Evolutionary conservation across 768 basidiomycete genomes (phyloP), one percentile per base, ranked within the genome.

Genomic region (Boletus vinaceobasis): DNA sequence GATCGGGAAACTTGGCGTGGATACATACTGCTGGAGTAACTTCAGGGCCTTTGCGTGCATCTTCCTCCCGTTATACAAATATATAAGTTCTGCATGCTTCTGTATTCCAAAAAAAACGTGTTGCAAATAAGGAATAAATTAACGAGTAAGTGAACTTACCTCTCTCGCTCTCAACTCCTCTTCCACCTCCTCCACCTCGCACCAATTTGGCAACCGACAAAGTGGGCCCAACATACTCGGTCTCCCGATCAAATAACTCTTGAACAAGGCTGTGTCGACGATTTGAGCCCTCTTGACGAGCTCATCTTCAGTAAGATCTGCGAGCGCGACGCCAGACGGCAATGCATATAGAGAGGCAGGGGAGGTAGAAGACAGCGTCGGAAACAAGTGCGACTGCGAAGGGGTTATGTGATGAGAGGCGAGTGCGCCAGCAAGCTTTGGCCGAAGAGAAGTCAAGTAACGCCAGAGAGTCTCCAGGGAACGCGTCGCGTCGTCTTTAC

Each of bases 141-240:
- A 17, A 21, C 10, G 2, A 32, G 14, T 49, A 21, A 26, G 15
- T 15, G 1, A 23, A 57, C 79, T 31, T 52, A 92, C 95, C 83
- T 88, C 86, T 35, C 88, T 81, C 29, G 81, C 82, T 53, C 84
- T 79, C 49, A 99, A 72, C 56, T 93, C 82, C 66, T 90, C 93
- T 68, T 99, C 94, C 1, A 95, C 91, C 63, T 95, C 90, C 5
- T 84, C 85, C 1, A 98, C 94, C 65, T 98, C 97, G 70, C 96
- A 98, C 93, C 94, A 99, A 70, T 97, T 98, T 3, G 91, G 83
- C 26, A 96, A 75, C 40, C 96, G 81, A 71, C 96, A 98, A 47
- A 98, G 71, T 31, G 91, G 84, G 0, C 91, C 93, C 10, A 98
- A 74, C 53, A 99, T 73, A 13, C 79, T 81, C 0, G 96, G 93